Evolutionary conservation across 345 rosid genomes (phyloP).

Genomic region (Citrus sp.): DNA sequence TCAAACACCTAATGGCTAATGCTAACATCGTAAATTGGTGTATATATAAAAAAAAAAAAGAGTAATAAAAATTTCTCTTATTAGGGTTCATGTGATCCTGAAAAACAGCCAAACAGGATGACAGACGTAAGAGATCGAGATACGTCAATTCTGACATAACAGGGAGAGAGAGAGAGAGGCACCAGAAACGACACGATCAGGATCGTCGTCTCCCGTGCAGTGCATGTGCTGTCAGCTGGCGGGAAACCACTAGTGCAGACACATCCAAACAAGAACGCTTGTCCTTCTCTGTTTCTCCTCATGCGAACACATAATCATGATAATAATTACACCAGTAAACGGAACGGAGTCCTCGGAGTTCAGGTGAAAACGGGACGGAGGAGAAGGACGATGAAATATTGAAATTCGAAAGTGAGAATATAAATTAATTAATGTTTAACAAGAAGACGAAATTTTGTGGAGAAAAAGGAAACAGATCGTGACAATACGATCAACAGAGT

Average conservation of each 20-base stretch:
- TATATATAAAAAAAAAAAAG: no score
- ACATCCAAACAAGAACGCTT: not conserved
- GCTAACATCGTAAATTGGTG: not conserved
- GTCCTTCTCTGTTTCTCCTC: not conserved
- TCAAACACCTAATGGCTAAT: not conserved
- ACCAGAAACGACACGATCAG: not conserved
- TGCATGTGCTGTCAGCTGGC: slow-evolving; percentile 24
- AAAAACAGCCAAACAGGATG: slow-evolving; percentile 5
- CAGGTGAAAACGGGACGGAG: not conserved
- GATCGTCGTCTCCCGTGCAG: not conserved
- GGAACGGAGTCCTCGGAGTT: not conserved
- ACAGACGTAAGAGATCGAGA: slow-evolving; percentile 15
- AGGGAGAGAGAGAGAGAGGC: no score
- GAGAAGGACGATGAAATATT: not conserved
- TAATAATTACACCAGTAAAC: no score
- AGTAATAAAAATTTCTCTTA: not conserved
- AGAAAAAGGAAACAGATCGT: slow-evolving; percentile 33
- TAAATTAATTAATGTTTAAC: not conserved
- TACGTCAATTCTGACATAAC: no score
- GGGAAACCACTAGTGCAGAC: slow-evolving; percentile 21
- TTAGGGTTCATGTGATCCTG: slow-evolving; percentile 12
- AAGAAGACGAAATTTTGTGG: slow-evolving; percentile 20
- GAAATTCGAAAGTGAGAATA: not conserved
- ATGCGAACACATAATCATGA: not conserved
- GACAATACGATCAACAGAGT: slow-evolving; percentile 32